A percentile compares a stretch with the other conserved stretches of the same genome.
phyloP scores from a whole-genome alignment of 2,329 filamentous ascomycete species.

The Lojkania enalia region DNA sequence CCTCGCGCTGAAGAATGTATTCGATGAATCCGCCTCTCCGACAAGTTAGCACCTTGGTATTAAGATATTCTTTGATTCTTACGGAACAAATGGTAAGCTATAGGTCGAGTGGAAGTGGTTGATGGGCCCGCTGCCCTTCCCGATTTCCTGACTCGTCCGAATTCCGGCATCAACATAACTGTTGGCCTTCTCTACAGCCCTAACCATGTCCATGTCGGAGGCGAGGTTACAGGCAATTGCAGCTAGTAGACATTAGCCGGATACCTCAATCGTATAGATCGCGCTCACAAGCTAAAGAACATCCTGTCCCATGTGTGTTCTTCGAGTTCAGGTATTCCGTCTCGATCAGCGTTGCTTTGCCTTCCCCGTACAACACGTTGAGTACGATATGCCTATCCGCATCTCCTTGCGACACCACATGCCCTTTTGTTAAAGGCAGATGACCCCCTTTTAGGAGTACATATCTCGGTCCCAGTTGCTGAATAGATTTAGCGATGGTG shows the following conservation, averaged over 20 bases:
- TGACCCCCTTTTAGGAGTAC: constrained; percentile 92
- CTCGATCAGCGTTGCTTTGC: constrained; percentile 64
- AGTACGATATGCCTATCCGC: constrained; percentile 69
- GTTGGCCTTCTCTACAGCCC: constrained; percentile 69
- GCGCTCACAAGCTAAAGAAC: constrained; percentile 79
- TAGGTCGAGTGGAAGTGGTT: constrained; percentile 78
- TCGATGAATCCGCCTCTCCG: constrained; percentile 73
- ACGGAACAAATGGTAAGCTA: constrained; percentile 68
- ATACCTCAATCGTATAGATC: background rate
- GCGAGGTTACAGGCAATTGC: constrained; percentile 76
- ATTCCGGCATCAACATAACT: constrained; percentile 74
- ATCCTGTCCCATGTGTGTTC: constrained; percentile 94
- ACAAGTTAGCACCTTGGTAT: constrained; percentile 10
- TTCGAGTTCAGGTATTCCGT: constrained; percentile 71
- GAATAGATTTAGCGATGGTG: constrained; percentile 66
- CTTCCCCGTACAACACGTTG: constrained; percentile 73
- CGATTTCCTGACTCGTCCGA: constrained; percentile 63
- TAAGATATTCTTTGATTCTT: constrained; percentile 25
- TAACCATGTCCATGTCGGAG: constrained; percentile 58
- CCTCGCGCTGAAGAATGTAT: constrained; percentile 74
- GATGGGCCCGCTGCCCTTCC: constrained; percentile 70
- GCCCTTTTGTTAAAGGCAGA: constrained; percentile 70
- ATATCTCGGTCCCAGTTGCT: constrained; percentile 71
- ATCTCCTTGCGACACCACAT: constrained; percentile 60
- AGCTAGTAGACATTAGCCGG: constrained; percentile 48